Percentiles rank a stretch among this genome's conserved stretches.
Conservation (phyloP, 2,329 filamentous ascomycete genomes). For the Phoma sp. region DNA sequence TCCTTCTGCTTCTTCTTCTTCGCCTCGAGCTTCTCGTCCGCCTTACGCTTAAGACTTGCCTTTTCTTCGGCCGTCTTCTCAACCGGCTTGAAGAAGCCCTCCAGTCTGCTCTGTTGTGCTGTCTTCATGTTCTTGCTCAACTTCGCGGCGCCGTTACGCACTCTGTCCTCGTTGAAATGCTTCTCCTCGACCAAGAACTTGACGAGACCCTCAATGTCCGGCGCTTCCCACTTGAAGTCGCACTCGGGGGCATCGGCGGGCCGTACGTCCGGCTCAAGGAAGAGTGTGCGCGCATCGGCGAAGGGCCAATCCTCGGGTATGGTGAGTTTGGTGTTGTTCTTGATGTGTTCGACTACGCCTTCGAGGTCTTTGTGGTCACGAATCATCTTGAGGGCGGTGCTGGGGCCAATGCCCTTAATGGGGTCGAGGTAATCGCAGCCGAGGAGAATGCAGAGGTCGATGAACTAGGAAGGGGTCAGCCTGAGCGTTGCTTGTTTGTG, state of each 20-base stretch:
- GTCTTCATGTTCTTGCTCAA: conserved; percentile 91
- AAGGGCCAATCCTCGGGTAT: conserved; percentile 98
- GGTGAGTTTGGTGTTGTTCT: conserved; percentile 71
- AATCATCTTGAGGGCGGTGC: conserved; percentile 90
- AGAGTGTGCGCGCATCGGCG: conserved; percentile 86
- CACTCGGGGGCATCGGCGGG: conserved; percentile 82
- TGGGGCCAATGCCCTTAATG: conserved; percentile 90
- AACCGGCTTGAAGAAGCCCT: conserved; percentile 95
- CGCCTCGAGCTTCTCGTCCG: conserved; percentile 88
- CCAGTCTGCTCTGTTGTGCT: conserved; percentile 86
- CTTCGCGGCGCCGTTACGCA: conserved; percentile 76
- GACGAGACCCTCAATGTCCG: conserved; percentile 87
- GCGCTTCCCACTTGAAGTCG: conserved; percentile 97
- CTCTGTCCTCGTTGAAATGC: conserved; percentile 94
- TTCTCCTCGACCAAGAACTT: conserved; percentile 92
- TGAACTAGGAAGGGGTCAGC: conserved; percentile 67
- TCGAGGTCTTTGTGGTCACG: conserved; percentile 90
- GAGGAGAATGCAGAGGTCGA: conserved; percentile 95
- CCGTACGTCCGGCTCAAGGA: conserved; percentile 89
- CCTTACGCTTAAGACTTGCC: conserved; percentile 85
- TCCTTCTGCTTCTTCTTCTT: conserved; percentile 96
- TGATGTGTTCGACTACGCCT: conserved; percentile 83
- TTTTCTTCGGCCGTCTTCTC: conserved; percentile 89
- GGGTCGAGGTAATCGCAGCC: conserved; percentile 98
- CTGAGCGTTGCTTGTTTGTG: not conserved